Base-by-base conservation (phyloP, 371 early-diverging fungal species). In the Batkoa obscura region DNA sequence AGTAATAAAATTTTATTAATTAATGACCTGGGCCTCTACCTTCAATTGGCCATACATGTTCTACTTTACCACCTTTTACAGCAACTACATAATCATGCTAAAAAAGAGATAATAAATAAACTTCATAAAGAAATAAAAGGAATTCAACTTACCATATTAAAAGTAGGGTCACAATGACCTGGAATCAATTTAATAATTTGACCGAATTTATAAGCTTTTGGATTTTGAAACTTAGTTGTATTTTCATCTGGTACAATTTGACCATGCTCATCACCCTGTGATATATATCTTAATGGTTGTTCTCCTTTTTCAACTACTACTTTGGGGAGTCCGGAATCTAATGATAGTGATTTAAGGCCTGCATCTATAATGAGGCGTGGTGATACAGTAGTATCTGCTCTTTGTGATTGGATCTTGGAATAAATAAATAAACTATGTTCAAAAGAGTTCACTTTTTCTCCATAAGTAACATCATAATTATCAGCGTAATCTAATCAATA, bases 101-200 rank as follows among this genome's bases (percentile, higher is more conserved):
- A 50, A 33, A 4, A 5, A 50, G 5, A 35, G 30, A 50, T 6
- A 32, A 50, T 5, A 30, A 3, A 50, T 15, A 33, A 31, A 32
- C 8, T 15, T 6, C 17, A 47, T 32, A 30, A 15, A 50, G 8
- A 15, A 45, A 5, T 13, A 15, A 5, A 13, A 50, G 33, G 33
- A 23, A 6, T 32, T 6, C 8, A 15, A 6, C n/a, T 53, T 34
- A 34, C 37, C 53, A 53, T 53, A 41, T 53, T 53, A 17, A 53
- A 32, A 53, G 53, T 53, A 43, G 53, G 53, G 30, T 53, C 53
- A 17, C 53, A 53, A 23, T 53, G 53, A 4, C 53, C 53, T 8
- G 53, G 53, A 4, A 53, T 32, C 5, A 53, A 32, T 31, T 37
- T 53, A 6, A 53, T 37, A 8, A 53, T 53, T 30, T 53, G 10